Evolutionary conservation across 1,139 yeast genomes (phyloP).

Genomic region (Pneumocystis carinii): DNA sequence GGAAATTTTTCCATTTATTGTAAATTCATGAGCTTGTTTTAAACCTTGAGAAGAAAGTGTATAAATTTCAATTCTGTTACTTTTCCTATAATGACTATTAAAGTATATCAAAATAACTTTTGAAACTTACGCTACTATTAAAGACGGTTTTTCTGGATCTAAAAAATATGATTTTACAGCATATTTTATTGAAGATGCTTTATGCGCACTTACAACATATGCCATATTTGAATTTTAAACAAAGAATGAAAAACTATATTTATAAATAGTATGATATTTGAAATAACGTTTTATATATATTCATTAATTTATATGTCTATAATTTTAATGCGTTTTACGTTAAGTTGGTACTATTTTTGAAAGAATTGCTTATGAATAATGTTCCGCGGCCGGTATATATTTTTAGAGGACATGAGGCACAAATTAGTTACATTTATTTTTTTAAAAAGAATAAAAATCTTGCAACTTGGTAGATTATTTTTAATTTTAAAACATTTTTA

Average conservation of each 20-base stretch:
- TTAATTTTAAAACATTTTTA: background rate
- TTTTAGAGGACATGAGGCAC: background rate
- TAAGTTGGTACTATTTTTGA: background rate
- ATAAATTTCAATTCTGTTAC: conserved; percentile 11
- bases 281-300: background rate
- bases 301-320: background rate
- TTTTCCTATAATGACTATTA: conserved; percentile 2
- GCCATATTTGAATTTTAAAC: conserved; percentile 8
- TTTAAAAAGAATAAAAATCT: background rate
- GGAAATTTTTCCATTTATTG: conserved; percentile 11
- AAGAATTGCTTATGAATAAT: background rate
- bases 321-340: background rate
- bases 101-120: conserved; percentile 7
- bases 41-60: conserved; percentile 12
- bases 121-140: conserved; percentile 12
- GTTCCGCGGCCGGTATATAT: background rate
- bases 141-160: conserved; percentile 7
- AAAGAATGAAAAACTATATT: background rate
- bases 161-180: conserved; percentile 14
- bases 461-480: background rate
- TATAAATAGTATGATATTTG: background rate
- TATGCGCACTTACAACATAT: conserved; percentile 15
- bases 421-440: background rate
- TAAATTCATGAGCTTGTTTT: conserved; percentile 8
- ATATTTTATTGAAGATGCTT: conserved; percentile 16